A percentile compares a stretch with the other conserved stretches of the same genome.
phyloP scores from a whole-genome alignment of 2,329 filamentous ascomycete species.

The Rutstroemia sp. region DNA sequence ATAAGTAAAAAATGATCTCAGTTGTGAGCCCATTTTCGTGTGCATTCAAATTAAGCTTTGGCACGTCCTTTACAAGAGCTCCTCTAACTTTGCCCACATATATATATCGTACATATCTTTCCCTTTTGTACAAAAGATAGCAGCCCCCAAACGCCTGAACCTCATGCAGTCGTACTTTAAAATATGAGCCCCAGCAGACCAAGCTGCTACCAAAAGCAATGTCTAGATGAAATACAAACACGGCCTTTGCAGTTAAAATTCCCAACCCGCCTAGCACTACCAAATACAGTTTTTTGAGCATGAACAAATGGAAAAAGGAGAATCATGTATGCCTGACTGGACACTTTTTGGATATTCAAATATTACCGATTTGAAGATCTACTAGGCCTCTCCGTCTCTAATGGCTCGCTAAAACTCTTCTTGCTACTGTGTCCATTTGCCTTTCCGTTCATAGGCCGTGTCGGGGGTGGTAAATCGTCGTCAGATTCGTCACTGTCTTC shows the following conservation, averaged over 20 bases:
- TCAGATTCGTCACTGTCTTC: conserved; percentile 61
- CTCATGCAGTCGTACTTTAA: conserved; percentile 11
- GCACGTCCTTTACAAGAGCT: neutral
- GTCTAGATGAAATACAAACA: conserved; percentile 3
- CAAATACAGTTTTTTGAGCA: conserved; percentile 1
- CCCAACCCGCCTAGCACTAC: conserved; percentile 1
- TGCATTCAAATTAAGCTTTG: conserved; percentile 3
- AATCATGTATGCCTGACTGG: too few species aligned
- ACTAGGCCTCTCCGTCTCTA: conserved; percentile 17
- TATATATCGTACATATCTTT: conserved; percentile 13
- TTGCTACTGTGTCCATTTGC: conserved; percentile 23
- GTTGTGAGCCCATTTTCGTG: neutral
- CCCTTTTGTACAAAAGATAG: conserved; percentile 9
- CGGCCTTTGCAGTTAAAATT: neutral
- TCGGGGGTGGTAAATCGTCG: conserved; percentile 32
- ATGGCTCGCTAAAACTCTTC: conserved; percentile 23
- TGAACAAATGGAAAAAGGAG: too few species aligned
- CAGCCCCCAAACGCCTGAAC: conserved; percentile 9
- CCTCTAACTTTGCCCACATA: conserved; percentile 4
- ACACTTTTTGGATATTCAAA: neutral
- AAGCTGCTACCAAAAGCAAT: conserved; percentile 9
- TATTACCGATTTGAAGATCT: conserved; percentile 23
- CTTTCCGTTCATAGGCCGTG: conserved; percentile 19
- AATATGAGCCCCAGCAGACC: conserved; percentile 7
- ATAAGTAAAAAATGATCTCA: conserved; percentile 3